Evolutionary conservation across 129 eudicot species (phyloP).

Genomic region (Escallonia herrerae): DNA sequence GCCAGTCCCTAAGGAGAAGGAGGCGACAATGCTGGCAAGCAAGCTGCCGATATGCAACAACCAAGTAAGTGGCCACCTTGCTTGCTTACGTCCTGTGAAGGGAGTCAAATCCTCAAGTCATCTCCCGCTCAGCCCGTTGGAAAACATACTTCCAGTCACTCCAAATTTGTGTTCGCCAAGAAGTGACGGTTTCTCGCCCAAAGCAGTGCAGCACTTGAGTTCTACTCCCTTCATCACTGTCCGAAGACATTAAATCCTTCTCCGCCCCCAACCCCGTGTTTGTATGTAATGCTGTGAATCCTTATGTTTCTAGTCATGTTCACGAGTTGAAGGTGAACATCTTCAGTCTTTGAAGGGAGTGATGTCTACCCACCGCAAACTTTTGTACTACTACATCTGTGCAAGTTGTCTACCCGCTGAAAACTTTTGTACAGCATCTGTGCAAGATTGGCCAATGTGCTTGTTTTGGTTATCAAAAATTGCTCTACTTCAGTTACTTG

Average conservation of each 20-base stretch:
- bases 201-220: slow-evolving; percentile 18
- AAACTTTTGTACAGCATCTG: no score
- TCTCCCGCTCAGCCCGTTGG: slow-evolving; percentile 41
- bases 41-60: slow-evolving; percentile 63
- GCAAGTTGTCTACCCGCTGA: no score
- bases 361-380: no score
- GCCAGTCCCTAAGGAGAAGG: slow-evolving; percentile 52
- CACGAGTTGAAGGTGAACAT: no score
- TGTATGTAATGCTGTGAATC: background rate
- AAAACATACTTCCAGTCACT: slow-evolving; percentile 40
- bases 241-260: background rate
- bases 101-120: slow-evolving; percentile 15
- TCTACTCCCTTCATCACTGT: slow-evolving; percentile 31
- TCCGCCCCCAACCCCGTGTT: background rate
- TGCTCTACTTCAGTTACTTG: no score
- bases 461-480: no score
- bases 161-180: background rate
- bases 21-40: slow-evolving; percentile 29
- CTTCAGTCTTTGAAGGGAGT: no score
- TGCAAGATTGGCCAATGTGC: no score
- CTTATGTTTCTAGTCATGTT: no score
- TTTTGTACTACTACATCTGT: no score
- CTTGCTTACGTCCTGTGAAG: slow-evolving; percentile 44
- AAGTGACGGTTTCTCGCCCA: slow-evolving; percentile 36
- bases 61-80: slow-evolving; percentile 32